Percentiles rank a stretch among this genome's conserved stretches.
These are phyloP conservation scores for Metschnikowia peoriensis DNA, from an alignment of 805 yeast genomes.

Conservation along the genomic window DNA sequence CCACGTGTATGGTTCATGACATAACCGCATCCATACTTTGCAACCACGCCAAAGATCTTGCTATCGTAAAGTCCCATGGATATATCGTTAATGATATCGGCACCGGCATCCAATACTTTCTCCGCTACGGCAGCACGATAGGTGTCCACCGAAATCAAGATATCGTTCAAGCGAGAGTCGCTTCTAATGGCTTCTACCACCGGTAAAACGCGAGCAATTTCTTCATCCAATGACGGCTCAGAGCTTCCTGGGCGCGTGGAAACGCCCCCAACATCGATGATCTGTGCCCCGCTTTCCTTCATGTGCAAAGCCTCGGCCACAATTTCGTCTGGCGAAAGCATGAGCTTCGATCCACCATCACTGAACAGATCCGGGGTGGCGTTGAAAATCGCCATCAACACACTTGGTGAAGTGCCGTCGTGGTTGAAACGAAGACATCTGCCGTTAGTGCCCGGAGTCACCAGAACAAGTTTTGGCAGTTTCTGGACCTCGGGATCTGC, in stretches of 20 bases:
- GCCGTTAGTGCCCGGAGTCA: constrained; percentile 42
- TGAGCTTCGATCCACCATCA: constrained; percentile 66
- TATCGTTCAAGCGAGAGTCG: constrained; percentile 34
- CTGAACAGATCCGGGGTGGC: constrained; percentile 94
- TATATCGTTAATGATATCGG: constrained; percentile 89
- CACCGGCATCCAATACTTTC: constrained; percentile 69
- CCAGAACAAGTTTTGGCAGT: constrained; percentile 47
- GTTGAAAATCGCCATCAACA: constrained; percentile 84
- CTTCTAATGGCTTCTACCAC: constrained; percentile 60
- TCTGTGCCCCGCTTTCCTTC: constrained; percentile 61
- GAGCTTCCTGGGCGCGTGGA: constrained; percentile 85
- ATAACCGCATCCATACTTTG: constrained; percentile 69
- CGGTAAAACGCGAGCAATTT: constrained; percentile 67
- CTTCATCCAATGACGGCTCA: constrained; percentile 64
- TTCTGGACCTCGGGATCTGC: constrained; percentile 48
- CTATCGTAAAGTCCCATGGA: constrained; percentile 75
- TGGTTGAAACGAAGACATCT: constrained; percentile 41
- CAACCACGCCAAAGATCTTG: constrained; percentile 64
- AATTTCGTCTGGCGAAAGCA: constrained; percentile 36
- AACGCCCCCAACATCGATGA: constrained; percentile 89
- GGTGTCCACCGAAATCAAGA: constrained; percentile 82
- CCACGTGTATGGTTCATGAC: constrained; percentile 87
- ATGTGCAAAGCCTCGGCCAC: constrained; percentile 47
- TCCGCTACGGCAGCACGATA: constrained; percentile 75
- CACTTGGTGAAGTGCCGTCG: constrained; percentile 48